Evolutionary conservation across 176 grass and related monocot species (phyloP).

Genomic region (Alopecurus myosuroides): DNA sequence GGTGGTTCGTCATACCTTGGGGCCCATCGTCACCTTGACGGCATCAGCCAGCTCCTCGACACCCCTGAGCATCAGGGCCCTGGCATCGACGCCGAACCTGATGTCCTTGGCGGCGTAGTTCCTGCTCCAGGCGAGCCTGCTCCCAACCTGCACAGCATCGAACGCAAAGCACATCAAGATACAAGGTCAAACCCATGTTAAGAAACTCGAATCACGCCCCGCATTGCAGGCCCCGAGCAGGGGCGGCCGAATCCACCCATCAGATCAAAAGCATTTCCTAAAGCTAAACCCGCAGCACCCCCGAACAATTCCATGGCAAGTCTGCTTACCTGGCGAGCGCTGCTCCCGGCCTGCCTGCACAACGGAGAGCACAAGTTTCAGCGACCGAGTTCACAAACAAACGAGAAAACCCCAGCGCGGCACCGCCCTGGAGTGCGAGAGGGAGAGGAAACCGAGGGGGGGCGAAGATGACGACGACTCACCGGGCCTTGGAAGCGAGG

Average conservation of each 20-base stretch:
- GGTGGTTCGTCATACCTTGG: conserved; percentile 60
- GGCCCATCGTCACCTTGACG: conserved; percentile 90
- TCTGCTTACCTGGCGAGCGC: conserved; percentile 45
- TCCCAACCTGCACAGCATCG: conserved; percentile 53
- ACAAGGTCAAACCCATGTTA: neutral
- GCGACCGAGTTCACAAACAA: neutral
- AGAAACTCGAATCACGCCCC: neutral
- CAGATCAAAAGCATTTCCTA: neutral
- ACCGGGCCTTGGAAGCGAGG: conserved; percentile 70
- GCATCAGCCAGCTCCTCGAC: conserved; percentile 91
- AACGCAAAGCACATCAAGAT: neutral
- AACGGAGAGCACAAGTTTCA: conserved; percentile 15
- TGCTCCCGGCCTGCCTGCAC: conserved; percentile 55
- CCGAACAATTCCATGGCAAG: neutral
- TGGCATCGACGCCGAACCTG: conserved; percentile 82
- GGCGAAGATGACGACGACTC: neutral
- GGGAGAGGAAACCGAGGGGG: neutral
- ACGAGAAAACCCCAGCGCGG: neutral
- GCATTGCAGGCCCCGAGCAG: neutral
- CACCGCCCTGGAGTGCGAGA: neutral
- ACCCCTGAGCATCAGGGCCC: conserved; percentile 86
- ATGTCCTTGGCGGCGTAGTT: conserved; percentile 97
- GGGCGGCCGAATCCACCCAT: neutral
- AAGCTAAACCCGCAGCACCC: too few species aligned
- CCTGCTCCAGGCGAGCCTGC: conserved; percentile 67